phyloP scores from a whole-genome alignment of 2,329 filamentous ascomycete species.

The Emergomyces africanus region DNA sequence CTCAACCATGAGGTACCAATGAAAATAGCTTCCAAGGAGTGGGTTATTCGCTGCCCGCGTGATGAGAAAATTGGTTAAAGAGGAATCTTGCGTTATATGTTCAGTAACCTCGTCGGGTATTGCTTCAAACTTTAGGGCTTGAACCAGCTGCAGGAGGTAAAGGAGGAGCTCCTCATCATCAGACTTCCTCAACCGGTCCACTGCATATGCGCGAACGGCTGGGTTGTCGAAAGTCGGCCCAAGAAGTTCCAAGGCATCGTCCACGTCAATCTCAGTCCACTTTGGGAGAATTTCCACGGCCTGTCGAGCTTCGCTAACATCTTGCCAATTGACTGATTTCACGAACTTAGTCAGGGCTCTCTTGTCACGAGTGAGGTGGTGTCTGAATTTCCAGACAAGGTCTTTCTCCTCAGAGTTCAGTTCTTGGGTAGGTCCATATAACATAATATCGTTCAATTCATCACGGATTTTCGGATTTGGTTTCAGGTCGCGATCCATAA shows the following conservation, averaged over 20 bases:
- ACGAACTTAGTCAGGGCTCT: slow-evolving; percentile 90
- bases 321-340: slow-evolving; percentile 92
- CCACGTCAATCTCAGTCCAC: slow-evolving; percentile 95
- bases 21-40: slow-evolving; percentile 82
- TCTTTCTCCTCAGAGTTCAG: slow-evolving; percentile 88
- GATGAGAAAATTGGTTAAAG: slow-evolving; percentile 79
- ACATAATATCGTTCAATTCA: slow-evolving; percentile 80
- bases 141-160: slow-evolving; percentile 87
- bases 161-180: slow-evolving; percentile 84
- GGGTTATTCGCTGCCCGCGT: slow-evolving; percentile 78
- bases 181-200: slow-evolving; percentile 79
- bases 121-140: slow-evolving; percentile 88
- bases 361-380: slow-evolving; percentile 88
- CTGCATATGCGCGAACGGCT: slow-evolving; percentile 81
- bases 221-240: slow-evolving; percentile 85
- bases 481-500: slow-evolving; percentile 86
- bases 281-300: slow-evolving; percentile 80
- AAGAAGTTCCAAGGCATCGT: slow-evolving; percentile 87
- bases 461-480: slow-evolving; percentile 93
- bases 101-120: slow-evolving; percentile 51
- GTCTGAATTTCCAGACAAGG: slow-evolving; percentile 92
- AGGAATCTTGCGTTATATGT: slow-evolving; percentile 60
- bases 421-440: slow-evolving; percentile 82
- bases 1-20: slow-evolving; percentile 99
- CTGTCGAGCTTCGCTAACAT: slow-evolving; percentile 71